phyloP scores from a whole-genome alignment of 371 early-diverging fungal species.

The Batkoa obscura region DNA sequence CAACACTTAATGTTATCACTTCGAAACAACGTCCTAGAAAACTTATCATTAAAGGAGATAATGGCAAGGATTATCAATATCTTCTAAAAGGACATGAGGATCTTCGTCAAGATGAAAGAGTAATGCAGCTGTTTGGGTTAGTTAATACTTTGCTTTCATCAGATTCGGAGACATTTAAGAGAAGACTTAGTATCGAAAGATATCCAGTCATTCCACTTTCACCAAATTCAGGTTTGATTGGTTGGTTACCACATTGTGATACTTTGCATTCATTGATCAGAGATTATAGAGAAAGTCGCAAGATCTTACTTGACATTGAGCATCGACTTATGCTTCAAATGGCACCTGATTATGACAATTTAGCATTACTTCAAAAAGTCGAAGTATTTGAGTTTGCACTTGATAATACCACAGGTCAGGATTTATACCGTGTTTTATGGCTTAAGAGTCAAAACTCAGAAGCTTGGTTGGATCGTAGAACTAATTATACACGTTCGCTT shows the following conservation, averaged over 20 bases:
- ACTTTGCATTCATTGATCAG: conserved; percentile 82
- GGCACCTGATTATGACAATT: conserved; percentile 85
- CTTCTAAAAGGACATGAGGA: conserved; percentile 96
- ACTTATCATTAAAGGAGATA: conserved; percentile 66
- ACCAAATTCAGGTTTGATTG: conserved; percentile 89
- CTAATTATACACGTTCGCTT: conserved; percentile 88
- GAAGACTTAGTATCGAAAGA: conserved; percentile 79
- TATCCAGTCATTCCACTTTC: conserved; percentile 93
- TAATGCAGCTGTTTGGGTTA: conserved; percentile 96
- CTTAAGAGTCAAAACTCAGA: conserved; percentile 89
- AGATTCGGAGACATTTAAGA: conserved; percentile 83
- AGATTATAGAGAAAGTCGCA: conserved; percentile 71
- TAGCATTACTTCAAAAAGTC: conserved; percentile 80
- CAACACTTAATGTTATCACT: conserved; percentile 65
- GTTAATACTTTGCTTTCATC: conserved; percentile 77
- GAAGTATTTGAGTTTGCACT: conserved; percentile 91
- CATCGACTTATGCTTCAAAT: conserved; percentile 87
- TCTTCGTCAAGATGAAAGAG: conserved; percentile 95
- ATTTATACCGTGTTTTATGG: conserved; percentile 90
- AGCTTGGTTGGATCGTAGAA: conserved; percentile 87
- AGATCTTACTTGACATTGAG: conserved; percentile 80
- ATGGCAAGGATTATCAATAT: conserved; percentile 81
- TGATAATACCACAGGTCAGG: conserved; percentile 86
- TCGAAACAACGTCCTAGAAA: conserved; percentile 90
- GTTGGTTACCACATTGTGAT: conserved; percentile 92